Evolutionary conservation across 2,329 filamentous ascomycete species (phyloP).

Genomic region (Sporothrix schenckii): DNA sequence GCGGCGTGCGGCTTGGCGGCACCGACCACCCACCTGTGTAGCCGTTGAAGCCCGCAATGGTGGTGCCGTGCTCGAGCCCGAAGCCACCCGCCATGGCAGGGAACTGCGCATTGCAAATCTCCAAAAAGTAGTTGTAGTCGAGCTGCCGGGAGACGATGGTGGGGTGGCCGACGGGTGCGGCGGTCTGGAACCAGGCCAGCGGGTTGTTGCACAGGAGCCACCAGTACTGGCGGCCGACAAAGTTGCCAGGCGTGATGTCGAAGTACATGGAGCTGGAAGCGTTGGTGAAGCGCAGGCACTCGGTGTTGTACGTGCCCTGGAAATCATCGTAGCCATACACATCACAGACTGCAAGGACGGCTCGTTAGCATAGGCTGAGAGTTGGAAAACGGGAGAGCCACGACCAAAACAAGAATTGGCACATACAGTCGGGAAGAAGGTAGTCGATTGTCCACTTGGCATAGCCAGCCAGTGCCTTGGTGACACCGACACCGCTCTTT

Average conservation of each 20-base stretch:
- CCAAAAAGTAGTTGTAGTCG: constrained; percentile 46
- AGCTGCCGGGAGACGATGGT: constrained; percentile 49
- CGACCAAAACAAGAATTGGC: no score
- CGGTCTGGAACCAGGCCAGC: constrained; percentile 49
- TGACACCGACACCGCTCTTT: constrained; percentile 54
- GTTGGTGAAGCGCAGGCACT: constrained; percentile 53
- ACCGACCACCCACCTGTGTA: constrained; percentile 48
- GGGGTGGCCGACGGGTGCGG: constrained; percentile 49
- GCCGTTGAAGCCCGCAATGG: constrained; percentile 43
- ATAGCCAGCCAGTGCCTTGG: constrained; percentile 57
- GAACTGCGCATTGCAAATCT: constrained; percentile 53
- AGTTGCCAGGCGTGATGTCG: constrained; percentile 47
- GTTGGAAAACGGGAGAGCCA: no score
- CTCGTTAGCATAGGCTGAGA: not conserved
- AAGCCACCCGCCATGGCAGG: constrained; percentile 43
- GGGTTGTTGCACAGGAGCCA: constrained; percentile 61
- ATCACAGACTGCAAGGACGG: constrained; percentile 43
- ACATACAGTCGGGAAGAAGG: constrained; percentile 46
- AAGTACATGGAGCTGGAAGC: constrained; percentile 47
- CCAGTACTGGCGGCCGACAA: constrained; percentile 55
- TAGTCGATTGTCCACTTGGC: constrained; percentile 52
- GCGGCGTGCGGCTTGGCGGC: constrained; percentile 40
- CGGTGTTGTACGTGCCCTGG: constrained; percentile 47
- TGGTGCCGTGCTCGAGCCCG: constrained; percentile 43
- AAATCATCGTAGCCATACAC: constrained; percentile 45